A percentile compares a stretch with the other conserved stretches of the same genome.
Conservation (phyloP, 805 yeast species). For the Monosporozyma yasuniensis region DNA sequence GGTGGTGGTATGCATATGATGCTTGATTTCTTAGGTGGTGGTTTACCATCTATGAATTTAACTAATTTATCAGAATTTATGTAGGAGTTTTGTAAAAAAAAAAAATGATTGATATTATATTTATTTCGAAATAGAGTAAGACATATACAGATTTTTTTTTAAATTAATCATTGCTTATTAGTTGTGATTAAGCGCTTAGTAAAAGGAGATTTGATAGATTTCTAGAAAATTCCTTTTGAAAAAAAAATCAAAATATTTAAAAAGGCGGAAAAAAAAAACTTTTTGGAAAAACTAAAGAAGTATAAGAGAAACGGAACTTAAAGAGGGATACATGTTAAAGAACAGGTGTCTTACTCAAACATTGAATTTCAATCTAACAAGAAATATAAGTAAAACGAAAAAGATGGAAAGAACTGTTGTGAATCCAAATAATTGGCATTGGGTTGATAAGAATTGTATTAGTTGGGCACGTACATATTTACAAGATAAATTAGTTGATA, state of each 20-base stretch:
- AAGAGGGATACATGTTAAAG: not conserved
- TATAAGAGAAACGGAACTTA: not conserved
- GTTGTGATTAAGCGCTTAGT: not conserved
- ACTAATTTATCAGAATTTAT: conserved; percentile 30
- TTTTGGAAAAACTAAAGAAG: not conserved
- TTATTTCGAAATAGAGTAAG: not conserved
- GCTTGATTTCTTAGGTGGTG: conserved; percentile 78
- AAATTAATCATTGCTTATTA: too few species aligned
- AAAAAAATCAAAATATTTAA: not conserved
- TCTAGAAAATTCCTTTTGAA: not conserved
- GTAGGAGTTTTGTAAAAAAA: conserved; percentile 6
- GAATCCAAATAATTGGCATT: conserved; percentile 98
- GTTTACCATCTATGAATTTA: conserved; percentile 40
- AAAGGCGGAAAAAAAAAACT: not conserved
- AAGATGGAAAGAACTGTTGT: conserved; percentile 58
- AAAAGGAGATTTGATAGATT: not conserved
- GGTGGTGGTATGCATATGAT: conserved; percentile 91
- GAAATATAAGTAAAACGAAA: conserved; percentile 5
- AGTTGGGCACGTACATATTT: conserved; percentile 84
- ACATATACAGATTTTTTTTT: not conserved
- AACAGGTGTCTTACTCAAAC: not conserved
- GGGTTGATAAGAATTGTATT: conserved; percentile 97
- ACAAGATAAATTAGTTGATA: conserved; percentile 46
- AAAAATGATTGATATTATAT: too few species aligned
- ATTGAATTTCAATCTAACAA: not conserved